A percentile compares a stretch with the other conserved stretches of the same genome.
Evolutionary conservation across 2,329 filamentous ascomycete genomes (phyloP).

Genomic region (Huntiella bhutanensis): DNA sequence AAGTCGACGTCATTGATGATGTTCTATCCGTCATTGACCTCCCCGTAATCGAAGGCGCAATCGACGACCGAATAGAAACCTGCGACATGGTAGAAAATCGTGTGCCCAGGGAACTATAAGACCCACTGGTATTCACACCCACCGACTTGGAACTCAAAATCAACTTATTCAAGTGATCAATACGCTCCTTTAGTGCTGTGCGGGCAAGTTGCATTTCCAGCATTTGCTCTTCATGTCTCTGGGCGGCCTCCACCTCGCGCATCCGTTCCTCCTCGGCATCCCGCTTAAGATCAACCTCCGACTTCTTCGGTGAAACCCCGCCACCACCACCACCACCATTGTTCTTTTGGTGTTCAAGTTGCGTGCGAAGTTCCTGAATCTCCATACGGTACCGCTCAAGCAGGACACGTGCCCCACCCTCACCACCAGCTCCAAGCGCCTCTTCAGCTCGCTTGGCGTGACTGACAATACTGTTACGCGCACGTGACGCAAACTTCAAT

Average conservation of each 20-base stretch:
- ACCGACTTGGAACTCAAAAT: conserved; percentile 92
- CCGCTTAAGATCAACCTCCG: conserved; percentile 34
- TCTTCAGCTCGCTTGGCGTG: conserved; percentile 92
- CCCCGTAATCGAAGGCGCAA: conserved; percentile 40
- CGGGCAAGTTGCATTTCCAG: conserved; percentile 94
- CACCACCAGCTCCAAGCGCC: conserved; percentile 59
- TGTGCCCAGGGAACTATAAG: conserved; percentile 47
- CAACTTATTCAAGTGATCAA: conserved; percentile 86
- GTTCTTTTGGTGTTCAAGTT: conserved; percentile 70
- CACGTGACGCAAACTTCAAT: conserved; percentile 85
- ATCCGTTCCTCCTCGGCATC: conserved; percentile 54
- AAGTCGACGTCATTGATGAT: conserved; percentile 46
- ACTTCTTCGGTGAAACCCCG: conserved; percentile 3
- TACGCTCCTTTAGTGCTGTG: conserved; percentile 89
- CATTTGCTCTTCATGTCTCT: conserved; percentile 90
- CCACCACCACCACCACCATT: conserved; percentile 36
- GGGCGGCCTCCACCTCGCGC: conserved; percentile 60
- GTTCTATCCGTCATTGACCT: conserved; percentile 40
- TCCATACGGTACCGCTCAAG: conserved; percentile 89
- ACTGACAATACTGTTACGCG: conserved; percentile 95
- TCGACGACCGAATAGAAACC: conserved; percentile 44
- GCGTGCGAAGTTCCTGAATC: conserved; percentile 60
- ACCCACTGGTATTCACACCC: conserved; percentile 68
- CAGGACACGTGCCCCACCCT: conserved; percentile 69
- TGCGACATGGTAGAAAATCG: conserved; percentile 44